Conservation (phyloP, 805 yeast genomes). For the Nakazawaea sp. region DNA sequence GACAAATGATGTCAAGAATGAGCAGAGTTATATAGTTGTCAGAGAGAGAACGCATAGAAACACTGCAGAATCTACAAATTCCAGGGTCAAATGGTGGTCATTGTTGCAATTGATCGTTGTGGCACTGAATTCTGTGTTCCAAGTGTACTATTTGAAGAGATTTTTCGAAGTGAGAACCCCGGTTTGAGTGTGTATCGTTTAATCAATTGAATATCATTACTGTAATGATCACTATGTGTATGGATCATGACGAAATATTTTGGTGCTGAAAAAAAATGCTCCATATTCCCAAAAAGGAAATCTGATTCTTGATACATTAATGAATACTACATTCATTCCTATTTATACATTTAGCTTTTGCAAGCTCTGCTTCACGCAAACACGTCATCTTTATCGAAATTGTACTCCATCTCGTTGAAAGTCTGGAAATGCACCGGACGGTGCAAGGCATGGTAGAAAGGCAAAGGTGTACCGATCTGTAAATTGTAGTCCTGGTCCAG, state of each 20-base stretch:
- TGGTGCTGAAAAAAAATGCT: no score
- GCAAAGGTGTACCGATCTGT: constrained; percentile 72
- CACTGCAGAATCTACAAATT: constrained; percentile 96
- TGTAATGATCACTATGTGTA: no score
- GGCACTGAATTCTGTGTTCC: constrained; percentile 81
- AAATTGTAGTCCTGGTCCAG: constrained; percentile 50
- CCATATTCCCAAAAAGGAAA: no score
- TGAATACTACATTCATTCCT: neutral
- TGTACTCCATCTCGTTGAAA: constrained; percentile 60
- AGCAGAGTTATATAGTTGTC: constrained; percentile 86
- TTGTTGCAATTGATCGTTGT: constrained; percentile 85
- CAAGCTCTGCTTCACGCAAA: no score
- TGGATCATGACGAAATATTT: no score
- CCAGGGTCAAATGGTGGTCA: constrained; percentile 98
- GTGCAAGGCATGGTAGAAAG: constrained; percentile 80
- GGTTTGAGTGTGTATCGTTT: no score
- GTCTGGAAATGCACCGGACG: constrained; percentile 82
- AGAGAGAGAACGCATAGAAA: constrained; percentile 97
- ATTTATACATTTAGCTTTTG: neutral
- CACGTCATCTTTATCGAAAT: constrained; percentile 59
- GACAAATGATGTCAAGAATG: constrained; percentile 84
- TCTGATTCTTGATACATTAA: no score
- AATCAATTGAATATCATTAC: no score
- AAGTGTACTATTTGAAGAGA: constrained; percentile 87
- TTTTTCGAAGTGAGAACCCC: constrained; percentile 93